phyloP scores from a whole-genome alignment of 225 moss, liverwort and hornwort species.

The Neckera pumila region DNA sequence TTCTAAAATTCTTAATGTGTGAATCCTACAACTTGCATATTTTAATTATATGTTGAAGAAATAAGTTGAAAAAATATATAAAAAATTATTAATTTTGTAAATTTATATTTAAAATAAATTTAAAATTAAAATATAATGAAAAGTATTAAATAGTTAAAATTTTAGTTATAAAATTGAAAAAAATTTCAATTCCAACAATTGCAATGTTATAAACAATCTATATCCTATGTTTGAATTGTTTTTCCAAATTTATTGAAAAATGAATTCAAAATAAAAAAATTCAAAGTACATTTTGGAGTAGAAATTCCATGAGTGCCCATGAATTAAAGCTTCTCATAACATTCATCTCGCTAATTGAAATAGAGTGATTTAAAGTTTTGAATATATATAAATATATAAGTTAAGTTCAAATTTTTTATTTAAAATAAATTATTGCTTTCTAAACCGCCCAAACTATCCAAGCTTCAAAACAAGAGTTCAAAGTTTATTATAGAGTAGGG shows the following conservation, averaged over 20 bases:
- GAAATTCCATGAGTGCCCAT: accelerated
- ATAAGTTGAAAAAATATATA: neutral
- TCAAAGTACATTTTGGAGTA: neutral
- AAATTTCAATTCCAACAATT: neutral
- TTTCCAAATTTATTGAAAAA: too few species aligned
- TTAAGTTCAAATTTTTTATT: neutral
- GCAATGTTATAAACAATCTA: neutral
- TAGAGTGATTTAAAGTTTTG: neutral
- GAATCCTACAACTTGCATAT: neutral
- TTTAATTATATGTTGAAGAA: neutral
- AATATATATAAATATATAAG: neutral
- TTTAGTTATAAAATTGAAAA: too few species aligned
- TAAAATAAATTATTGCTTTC: neutral
- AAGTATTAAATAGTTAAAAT: too few species aligned
- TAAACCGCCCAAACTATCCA: accelerated
- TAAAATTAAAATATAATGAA: too few species aligned
- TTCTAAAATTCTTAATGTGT: neutral
- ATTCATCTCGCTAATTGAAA: accelerated
- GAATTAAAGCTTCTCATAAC: neutral
- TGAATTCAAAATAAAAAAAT: neutral
- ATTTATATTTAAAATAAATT: neutral
- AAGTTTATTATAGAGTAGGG: too few species aligned
- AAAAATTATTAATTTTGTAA: too few species aligned
- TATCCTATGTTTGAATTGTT: neutral
- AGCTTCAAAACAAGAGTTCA: too few species aligned